Evolutionary conservation across 2,329 filamentous ascomycete species (phyloP).

Genomic region (Gyromitra esculenta): DNA sequence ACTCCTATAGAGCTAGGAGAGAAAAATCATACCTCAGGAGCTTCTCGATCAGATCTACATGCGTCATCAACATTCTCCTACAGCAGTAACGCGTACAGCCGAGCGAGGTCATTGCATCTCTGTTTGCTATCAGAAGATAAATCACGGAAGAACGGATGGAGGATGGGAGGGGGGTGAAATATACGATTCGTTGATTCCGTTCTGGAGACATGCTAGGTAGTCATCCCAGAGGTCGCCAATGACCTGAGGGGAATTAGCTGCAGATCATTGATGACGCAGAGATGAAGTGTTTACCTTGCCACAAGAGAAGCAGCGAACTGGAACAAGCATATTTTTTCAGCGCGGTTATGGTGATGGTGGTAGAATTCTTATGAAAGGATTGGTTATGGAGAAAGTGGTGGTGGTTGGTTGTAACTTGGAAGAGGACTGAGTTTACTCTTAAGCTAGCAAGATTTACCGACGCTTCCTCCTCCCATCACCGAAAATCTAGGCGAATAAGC

Average conservation of each 20-base stretch:
- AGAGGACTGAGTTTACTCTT: not conserved
- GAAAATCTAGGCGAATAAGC: no score
- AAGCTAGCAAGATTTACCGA: not conserved
- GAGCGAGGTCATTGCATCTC: slow-evolving; percentile 94
- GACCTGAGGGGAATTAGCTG: slow-evolving; percentile 69
- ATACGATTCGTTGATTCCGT: slow-evolving; percentile 30
- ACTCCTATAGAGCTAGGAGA: not conserved
- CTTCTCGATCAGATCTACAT: slow-evolving; percentile 98
- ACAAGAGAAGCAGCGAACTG: slow-evolving; percentile 97
- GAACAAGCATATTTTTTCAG: slow-evolving; percentile 78
- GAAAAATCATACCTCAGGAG: slow-evolving; percentile 75
- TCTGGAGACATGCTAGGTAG: slow-evolving; percentile 69
- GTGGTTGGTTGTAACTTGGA: not conserved
- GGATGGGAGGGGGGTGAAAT: not conserved
- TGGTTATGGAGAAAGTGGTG: not conserved
- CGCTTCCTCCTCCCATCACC: no score
- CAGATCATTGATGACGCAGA: not conserved
- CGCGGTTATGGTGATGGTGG: not conserved
- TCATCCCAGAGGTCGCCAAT: slow-evolving; percentile 97
- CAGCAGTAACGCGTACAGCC: slow-evolving; percentile 97
- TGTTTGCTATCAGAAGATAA: slow-evolving; percentile 60
- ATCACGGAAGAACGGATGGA: not conserved
- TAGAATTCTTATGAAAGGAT: not conserved
- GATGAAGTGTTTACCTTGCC: slow-evolving; percentile 78
- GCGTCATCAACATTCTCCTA: slow-evolving; percentile 98